A percentile compares a stretch with the other conserved stretches of the same genome.
These are phyloP conservation scores for Chalaropsis thielavioides DNA, from an alignment of 2,329 filamentous ascomycete species.

Conservation along the genomic window DNA sequence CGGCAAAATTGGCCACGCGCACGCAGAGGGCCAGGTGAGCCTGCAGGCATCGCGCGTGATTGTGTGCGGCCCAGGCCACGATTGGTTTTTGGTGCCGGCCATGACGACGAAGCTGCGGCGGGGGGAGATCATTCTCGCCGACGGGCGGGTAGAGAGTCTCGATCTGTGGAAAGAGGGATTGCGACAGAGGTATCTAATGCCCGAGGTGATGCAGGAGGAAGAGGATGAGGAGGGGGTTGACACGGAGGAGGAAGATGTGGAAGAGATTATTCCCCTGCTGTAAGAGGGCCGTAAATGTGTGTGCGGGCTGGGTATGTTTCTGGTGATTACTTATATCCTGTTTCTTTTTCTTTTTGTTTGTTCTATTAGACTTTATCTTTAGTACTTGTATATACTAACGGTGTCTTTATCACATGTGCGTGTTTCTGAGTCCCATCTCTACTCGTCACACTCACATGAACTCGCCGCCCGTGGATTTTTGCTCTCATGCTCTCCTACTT, in stretches of 20 bases:
- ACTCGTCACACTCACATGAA: neutral
- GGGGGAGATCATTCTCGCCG: conserved; percentile 27
- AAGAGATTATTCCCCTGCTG: neutral
- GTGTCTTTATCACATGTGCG: neutral
- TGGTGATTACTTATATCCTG: neutral
- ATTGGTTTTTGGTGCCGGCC: conserved; percentile 29
- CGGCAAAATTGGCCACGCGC: conserved; percentile 16
- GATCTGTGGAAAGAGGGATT: conserved; percentile 27
- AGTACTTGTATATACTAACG: neutral
- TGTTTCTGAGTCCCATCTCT: neutral
- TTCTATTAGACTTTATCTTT: neutral
- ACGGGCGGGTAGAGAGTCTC: conserved; percentile 25
- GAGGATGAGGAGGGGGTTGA: neutral
- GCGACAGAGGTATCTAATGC: conserved; percentile 17
- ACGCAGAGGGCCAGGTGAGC: conserved; percentile 22
- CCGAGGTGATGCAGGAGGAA: neutral
- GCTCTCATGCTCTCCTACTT: neutral
- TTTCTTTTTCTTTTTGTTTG: neutral
- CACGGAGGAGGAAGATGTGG: neutral
- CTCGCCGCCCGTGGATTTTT: neutral
- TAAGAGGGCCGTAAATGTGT: neutral
- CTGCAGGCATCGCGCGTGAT: conserved; percentile 22
- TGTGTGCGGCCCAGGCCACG: conserved; percentile 27
- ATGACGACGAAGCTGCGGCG: conserved; percentile 25
- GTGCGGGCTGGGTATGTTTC: neutral